Evolutionary conservation across 2,329 filamentous ascomycete species (phyloP).

Genomic region (Microcyclospora pomicola): DNA sequence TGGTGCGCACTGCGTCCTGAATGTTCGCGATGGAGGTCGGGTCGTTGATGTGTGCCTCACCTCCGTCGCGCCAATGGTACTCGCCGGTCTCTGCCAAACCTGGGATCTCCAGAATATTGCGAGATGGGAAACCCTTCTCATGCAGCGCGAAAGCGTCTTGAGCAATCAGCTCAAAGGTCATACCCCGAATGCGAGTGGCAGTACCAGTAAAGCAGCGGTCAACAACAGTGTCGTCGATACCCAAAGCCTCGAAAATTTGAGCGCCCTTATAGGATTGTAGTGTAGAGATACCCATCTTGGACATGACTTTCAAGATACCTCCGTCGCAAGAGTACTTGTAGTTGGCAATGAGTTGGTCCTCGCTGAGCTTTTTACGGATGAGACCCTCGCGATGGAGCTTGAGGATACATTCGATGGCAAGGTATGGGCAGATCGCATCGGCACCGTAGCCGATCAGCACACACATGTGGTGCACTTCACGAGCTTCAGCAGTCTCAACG

Average conservation of each 20-base stretch:
- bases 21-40: constrained; percentile 91
- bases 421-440: constrained; percentile 87
- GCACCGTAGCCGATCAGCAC: constrained; percentile 93
- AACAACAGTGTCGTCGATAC: constrained; percentile 81
- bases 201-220: constrained; percentile 92
- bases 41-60: constrained; percentile 90
- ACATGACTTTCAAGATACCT: constrained; percentile 97
- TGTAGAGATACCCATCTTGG: constrained; percentile 98
- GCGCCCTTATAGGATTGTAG: constrained; percentile 94
- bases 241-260: constrained; percentile 93
- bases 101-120: constrained; percentile 59
- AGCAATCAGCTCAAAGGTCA: constrained; percentile 86
- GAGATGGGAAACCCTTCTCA: constrained; percentile 78
- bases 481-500: constrained; percentile 85
- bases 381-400: constrained; percentile 91
- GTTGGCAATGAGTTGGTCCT: constrained; percentile 77
- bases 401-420: constrained; percentile 89
- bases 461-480: constrained; percentile 97
- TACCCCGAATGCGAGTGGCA: constrained; percentile 82
- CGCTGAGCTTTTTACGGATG: constrained; percentile 75
- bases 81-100: constrained; percentile 86
- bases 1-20: constrained; percentile 87
- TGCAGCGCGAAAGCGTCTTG: constrained; percentile 92
- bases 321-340: constrained; percentile 96
- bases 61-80: constrained; percentile 96